Evolutionary conservation across 2,329 filamentous ascomycete genomes (phyloP).

Genomic region (Cyphellophora europaea): DNA sequence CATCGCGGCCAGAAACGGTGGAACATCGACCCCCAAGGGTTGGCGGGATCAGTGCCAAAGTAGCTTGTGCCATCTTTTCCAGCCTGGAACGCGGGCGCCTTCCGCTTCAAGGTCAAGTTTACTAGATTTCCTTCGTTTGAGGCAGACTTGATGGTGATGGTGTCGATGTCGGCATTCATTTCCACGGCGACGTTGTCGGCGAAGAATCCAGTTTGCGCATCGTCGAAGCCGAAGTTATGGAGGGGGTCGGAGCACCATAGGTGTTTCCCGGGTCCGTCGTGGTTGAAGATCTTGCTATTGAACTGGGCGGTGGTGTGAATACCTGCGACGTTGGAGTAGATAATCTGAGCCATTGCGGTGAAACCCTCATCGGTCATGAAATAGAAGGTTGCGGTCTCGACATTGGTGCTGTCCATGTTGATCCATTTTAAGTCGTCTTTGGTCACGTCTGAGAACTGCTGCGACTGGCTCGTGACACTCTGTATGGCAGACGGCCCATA

Average conservation of each 20-base stretch:
- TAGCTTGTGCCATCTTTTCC: conserved; percentile 76
- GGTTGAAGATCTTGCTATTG: conserved; percentile 84
- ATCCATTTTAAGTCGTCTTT: conserved; percentile 77
- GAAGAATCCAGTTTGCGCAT: conserved; percentile 73
- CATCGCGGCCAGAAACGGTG: conserved; percentile 94
- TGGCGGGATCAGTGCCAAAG: conserved; percentile 74
- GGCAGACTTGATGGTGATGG: conserved; percentile 84
- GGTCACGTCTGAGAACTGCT: conserved; percentile 67
- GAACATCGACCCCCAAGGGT: conserved; percentile 87
- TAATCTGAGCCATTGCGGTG: conserved; percentile 75
- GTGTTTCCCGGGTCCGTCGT: conserved; percentile 60
- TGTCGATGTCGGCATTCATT: conserved; percentile 72
- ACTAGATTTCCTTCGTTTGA: conserved; percentile 72
- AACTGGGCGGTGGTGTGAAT: conserved; percentile 87
- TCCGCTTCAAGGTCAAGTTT: conserved; percentile 71
- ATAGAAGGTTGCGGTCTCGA: conserved; percentile 96
- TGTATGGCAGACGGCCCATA: conserved; percentile 84
- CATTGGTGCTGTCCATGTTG: conserved; percentile 70
- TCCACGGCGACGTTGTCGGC: conserved; percentile 78
- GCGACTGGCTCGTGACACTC: conserved; percentile 72
- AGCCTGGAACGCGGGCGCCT: conserved; percentile 70
- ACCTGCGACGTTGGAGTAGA: conserved; percentile 96
- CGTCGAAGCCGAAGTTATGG: conserved; percentile 70
- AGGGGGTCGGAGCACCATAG: conserved; percentile 80
- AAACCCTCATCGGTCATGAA: conserved; percentile 69